These are phyloP conservation scores for Cladorrhinum sp. DNA, from an alignment of 2,329 filamentous ascomycete genomes.

Conservation along the genomic window DNA sequence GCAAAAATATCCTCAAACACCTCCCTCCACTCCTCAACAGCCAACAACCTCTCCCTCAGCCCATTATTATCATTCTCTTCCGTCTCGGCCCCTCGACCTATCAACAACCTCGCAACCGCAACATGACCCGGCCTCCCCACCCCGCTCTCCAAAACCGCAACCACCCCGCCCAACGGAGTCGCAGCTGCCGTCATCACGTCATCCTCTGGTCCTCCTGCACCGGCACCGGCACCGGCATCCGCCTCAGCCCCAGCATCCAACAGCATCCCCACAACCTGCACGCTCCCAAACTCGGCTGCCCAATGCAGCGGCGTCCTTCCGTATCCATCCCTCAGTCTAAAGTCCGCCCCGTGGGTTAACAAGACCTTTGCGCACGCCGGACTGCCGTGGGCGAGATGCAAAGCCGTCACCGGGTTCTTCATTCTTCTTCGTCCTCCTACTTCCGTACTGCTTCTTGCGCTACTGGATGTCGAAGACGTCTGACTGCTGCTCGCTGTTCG, in stretches of 20 bases:
- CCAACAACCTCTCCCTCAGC: slow-evolving; percentile 10
- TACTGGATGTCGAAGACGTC: background rate
- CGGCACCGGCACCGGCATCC: background rate
- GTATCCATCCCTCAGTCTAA: slow-evolving; percentile 12
- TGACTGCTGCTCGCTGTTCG: background rate
- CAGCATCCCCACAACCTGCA: slow-evolving; percentile 13
- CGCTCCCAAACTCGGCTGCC: slow-evolving; percentile 14
- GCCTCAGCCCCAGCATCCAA: slow-evolving; percentile 12
- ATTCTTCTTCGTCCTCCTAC: background rate
- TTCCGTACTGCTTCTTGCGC: background rate
- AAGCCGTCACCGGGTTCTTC: slow-evolving; percentile 14
- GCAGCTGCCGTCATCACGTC: background rate
- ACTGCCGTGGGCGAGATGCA: slow-evolving; percentile 20
- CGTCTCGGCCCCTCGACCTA: background rate
- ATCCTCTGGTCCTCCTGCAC: too few species aligned
- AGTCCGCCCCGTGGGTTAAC: slow-evolving; percentile 15
- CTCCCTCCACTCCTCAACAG: slow-evolving; percentile 4
- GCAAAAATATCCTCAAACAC: background rate
- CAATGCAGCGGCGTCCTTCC: slow-evolving; percentile 21
- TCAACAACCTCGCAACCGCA: background rate
- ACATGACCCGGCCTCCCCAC: slow-evolving; percentile 2
- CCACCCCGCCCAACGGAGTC: background rate
- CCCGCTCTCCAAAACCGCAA: background rate
- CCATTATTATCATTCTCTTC: too few species aligned
- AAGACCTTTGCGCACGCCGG: slow-evolving; percentile 13